Conservation (phyloP, 2,329 filamentous ascomycete species). For the Cyphellophora attinorum region DNA sequence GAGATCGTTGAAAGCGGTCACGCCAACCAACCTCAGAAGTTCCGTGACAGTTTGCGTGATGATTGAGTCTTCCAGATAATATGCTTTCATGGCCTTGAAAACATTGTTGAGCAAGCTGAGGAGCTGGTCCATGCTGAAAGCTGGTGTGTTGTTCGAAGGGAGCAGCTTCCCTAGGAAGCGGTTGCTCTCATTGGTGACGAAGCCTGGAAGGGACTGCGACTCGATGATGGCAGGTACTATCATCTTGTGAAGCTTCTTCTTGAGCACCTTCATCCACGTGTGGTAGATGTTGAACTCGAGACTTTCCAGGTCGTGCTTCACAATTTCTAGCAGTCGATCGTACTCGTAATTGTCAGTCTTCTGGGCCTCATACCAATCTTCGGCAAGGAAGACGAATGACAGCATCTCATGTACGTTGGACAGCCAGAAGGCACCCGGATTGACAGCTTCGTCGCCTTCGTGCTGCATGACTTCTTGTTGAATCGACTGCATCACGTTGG, state of each 20-base stretch:
- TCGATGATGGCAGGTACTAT: constrained; percentile 99
- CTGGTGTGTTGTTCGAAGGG: constrained; percentile 77
- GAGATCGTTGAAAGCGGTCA: constrained; percentile 96
- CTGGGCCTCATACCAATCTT: constrained; percentile 99
- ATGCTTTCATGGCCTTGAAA: constrained; percentile 97
- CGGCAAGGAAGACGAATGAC: constrained; percentile 96
- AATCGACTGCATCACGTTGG: constrained; percentile 99
- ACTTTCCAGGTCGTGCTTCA: constrained; percentile 97
- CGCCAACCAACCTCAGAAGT: constrained; percentile 81
- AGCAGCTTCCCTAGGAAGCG: constrained; percentile 95
- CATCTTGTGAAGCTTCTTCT: constrained; percentile 99
- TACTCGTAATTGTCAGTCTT: constrained; percentile 99
- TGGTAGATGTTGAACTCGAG: constrained; percentile 99
- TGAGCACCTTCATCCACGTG: constrained; percentile 99
- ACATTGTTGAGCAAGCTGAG: constrained; percentile 92
- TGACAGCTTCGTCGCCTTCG: constrained; percentile 93
- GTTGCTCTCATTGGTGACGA: constrained; percentile 97
- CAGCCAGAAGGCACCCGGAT: constrained; percentile 95
- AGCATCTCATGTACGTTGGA: constrained; percentile 99
- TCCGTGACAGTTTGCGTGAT: constrained; percentile 94
- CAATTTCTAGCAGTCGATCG: constrained; percentile 91
- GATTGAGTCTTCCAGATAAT: constrained; percentile 92
- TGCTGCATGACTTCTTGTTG: constrained; percentile 99
- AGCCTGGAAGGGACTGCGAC: constrained; percentile 93
- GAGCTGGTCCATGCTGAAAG: constrained; percentile 99